Conservation (phyloP, 306 rosid genomes). For the Vigna trinervia region DNA sequence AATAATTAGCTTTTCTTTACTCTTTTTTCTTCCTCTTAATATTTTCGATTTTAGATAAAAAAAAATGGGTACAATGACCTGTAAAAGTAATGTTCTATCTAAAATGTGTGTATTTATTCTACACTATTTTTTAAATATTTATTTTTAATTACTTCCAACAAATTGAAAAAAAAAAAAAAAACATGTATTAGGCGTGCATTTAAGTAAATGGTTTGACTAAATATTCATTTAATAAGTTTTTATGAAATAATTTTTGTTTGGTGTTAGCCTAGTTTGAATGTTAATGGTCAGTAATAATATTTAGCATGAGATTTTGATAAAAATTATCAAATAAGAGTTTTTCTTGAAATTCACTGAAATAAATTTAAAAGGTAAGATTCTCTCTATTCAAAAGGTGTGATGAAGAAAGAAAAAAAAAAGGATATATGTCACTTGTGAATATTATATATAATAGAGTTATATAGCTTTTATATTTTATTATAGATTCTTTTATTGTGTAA, state of each 20-base stretch:
- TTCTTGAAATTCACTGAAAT: background rate
- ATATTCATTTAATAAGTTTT: background rate
- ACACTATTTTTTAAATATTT: background rate
- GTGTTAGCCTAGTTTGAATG: too few relatives aligned
- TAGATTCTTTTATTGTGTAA: too few relatives aligned
- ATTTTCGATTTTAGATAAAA: background rate
- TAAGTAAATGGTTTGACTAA: background rate
- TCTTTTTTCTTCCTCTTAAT: background rate
- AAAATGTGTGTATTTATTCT: background rate
- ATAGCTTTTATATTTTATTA: too few relatives aligned
- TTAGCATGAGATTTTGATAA: too few relatives aligned
- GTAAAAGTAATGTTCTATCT: background rate
- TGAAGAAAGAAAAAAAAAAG: too few relatives aligned
- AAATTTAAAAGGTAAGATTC: background rate
- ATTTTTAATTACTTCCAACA: background rate
- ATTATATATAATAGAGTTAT: too few relatives aligned
- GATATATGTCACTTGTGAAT: too few relatives aligned
- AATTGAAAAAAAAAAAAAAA: background rate
- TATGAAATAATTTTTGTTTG: background rate
- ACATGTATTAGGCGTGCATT: background rate
- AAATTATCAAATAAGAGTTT: background rate
- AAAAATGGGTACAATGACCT: background rate
- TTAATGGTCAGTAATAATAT: too few relatives aligned
- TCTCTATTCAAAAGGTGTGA: background rate
- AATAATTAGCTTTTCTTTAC: background rate